Conservation (phyloP, 2,329 filamentous ascomycete species). For the Beauveria medogensis region DNA sequence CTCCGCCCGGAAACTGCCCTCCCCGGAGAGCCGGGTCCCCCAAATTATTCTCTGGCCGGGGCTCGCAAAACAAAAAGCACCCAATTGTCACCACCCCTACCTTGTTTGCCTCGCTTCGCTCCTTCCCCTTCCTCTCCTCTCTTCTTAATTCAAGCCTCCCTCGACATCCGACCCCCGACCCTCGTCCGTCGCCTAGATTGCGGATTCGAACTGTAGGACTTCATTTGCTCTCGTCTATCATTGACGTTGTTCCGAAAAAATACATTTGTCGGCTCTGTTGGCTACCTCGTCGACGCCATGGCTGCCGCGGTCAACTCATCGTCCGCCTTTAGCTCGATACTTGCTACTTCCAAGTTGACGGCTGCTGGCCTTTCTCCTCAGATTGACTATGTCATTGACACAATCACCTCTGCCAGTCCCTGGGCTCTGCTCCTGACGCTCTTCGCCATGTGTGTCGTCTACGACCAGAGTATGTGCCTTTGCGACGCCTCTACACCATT, state of each 20-base stretch:
- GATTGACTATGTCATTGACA: constrained; percentile 46
- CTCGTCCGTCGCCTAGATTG: not conserved
- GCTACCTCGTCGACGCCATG: constrained; percentile 28
- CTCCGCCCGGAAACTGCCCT: not conserved
- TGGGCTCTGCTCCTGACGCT: constrained; percentile 62
- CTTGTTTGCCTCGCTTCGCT: not conserved
- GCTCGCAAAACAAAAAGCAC: not conserved
- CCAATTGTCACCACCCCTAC: not conserved
- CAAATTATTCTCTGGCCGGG: not conserved
- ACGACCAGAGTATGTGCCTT: constrained; percentile 73
- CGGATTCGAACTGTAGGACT: not conserved
- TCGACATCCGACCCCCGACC: not conserved
- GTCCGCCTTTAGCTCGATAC: constrained; percentile 60
- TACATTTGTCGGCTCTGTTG: not conserved
- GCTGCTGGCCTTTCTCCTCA: constrained; percentile 45
- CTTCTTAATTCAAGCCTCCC: not conserved
- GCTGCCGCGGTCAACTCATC: constrained; percentile 54
- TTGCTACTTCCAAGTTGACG: constrained; percentile 51
- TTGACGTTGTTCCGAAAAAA: not conserved
- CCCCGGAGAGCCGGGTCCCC: not conserved
- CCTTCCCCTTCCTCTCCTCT: not conserved
- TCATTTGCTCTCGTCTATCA: not conserved
- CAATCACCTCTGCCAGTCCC: constrained; percentile 48
- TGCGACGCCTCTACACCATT: not conserved
- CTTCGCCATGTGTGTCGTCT: constrained; percentile 63